Base-by-base conservation (phyloP, 306 rosid species). In the Urtica urens region DNA sequence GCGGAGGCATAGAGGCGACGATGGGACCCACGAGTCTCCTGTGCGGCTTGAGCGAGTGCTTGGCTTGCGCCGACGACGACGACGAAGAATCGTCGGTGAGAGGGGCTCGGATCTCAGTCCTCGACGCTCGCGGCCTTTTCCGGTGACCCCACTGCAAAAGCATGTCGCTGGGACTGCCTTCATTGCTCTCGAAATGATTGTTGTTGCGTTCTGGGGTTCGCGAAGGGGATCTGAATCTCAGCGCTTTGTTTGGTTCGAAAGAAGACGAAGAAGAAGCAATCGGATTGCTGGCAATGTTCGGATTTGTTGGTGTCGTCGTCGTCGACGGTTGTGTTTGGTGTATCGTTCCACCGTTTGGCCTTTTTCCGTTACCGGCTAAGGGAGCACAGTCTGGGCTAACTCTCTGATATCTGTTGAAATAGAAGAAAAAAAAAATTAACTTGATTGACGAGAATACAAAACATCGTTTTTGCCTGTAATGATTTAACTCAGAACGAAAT, bases 71-170 rank as follows among this genome's bases (percentile, higher is more conserved):
- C 24, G 52, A 13, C 14, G 38, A 16, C 19, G 54, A 43, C 19
- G 76, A 80, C 26, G 88, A 73, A 4, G 78, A 68, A 13, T 79
- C 67, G 57, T 80, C 88, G 33, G 70, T 78, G 40, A 58, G 60
- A 18, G 47, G 50, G 11, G 59, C 60, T 22, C 72, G 68, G 64
- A 70, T 76, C 67, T 70, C 74, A 14, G 70, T 41, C 59, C 83
- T 70, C 2, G 83, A 72, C 26, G 56, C 74, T 44, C 88, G 71
- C 29, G 83, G 63, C 55, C 76, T 70, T 68, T 76, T 76, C 43
- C 67, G 73, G 11, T 76, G 83, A 1, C 88, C 88, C 88, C 88
- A 80, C 28, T 80, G 81, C 61, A 80, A 35, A 5, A 80, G 31
- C 51, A 66, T 74, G 46, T 80, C 83, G n/a, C 63, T 69, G 3